Percentiles rank a stretch among this genome's conserved stretches.
Conservation (phyloP, 2,329 filamentous ascomycete species). For the Amylocarpus encephaloides region DNA sequence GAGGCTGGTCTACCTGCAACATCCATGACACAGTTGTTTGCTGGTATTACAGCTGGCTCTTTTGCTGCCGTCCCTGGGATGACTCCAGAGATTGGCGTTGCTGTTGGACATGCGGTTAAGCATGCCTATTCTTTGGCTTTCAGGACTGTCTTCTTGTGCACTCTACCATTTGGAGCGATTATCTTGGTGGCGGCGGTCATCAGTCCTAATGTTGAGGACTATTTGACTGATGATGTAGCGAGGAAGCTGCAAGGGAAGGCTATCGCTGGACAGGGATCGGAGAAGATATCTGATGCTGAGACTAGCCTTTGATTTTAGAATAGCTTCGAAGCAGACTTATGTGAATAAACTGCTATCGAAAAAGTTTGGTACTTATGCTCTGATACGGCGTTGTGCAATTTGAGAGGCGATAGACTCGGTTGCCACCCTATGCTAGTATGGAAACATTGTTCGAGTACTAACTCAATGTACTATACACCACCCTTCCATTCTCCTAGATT, state of each 20-base stretch:
- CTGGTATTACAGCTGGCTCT: slow-evolving; percentile 31
- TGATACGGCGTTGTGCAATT: too few relatives aligned
- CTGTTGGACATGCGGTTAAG: slow-evolving; percentile 31
- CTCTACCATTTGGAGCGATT: slow-evolving; percentile 32
- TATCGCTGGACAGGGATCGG: not conserved
- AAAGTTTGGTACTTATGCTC: too few relatives aligned
- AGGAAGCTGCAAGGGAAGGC: slow-evolving; percentile 34
- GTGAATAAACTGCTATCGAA: too few relatives aligned
- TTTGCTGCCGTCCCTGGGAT: slow-evolving; percentile 33
- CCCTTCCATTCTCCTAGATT: too few relatives aligned
- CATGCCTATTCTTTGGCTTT: slow-evolving; percentile 14
- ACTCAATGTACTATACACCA: too few relatives aligned
- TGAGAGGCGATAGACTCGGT: too few relatives aligned
- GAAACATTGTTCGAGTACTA: too few relatives aligned
- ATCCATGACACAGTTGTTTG: slow-evolving; percentile 32
- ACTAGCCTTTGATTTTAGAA: not conserved
- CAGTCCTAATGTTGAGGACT: slow-evolving; percentile 38
- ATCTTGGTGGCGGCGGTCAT: slow-evolving; percentile 35
- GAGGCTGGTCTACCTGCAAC: slow-evolving; percentile 33
- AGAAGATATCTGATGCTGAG: not conserved
- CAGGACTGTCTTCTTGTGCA: slow-evolving; percentile 21
- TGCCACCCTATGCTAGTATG: too few relatives aligned
- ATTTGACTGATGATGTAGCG: slow-evolving; percentile 38
- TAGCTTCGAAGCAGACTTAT: not conserved
- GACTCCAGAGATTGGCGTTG: slow-evolving; percentile 30